Percentiles rank a stretch among this genome's conserved stretches.
These are phyloP conservation scores for Nannizziopsis arthrosporioides DNA, from an alignment of 2,329 filamentous ascomycete genomes.

Conservation along the genomic window DNA sequence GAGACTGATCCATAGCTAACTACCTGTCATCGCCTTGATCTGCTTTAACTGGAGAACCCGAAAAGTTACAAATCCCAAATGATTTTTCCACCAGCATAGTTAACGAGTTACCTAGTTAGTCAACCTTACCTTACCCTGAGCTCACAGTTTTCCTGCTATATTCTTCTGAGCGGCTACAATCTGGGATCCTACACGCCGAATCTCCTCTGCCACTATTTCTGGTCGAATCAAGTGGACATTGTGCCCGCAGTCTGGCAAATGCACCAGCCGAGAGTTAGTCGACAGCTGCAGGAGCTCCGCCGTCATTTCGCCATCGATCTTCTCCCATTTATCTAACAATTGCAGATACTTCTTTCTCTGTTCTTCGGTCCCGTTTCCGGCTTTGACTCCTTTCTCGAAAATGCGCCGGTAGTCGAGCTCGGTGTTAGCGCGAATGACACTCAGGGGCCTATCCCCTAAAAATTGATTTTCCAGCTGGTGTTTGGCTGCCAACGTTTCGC, in stretches of 20 bases:
- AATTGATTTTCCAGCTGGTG: constrained; percentile 22
- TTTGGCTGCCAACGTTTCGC: constrained; percentile 22
- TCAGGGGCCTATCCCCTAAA: constrained; percentile 24
- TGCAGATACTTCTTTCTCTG: constrained; percentile 22
- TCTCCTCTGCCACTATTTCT: constrained; percentile 28
- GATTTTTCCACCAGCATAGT: no score
- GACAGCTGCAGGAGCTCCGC: constrained; percentile 27
- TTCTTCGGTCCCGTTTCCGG: constrained; percentile 25
- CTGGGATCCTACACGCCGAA: constrained; percentile 23
- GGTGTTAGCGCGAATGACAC: constrained; percentile 27
- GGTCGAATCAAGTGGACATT: constrained; percentile 29
- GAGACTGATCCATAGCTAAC: no score
- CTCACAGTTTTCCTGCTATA: no score
- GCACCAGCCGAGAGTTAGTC: constrained; percentile 20
- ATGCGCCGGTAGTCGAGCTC: constrained; percentile 25
- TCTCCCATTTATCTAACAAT: constrained; percentile 24
- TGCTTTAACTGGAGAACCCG: no score
- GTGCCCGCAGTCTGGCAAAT: constrained; percentile 29
- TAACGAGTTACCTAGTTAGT: no score
- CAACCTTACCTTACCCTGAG: no score
- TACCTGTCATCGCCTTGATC: no score
- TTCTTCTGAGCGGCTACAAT: neutral
- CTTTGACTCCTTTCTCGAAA: constrained; percentile 24
- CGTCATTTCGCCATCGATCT: constrained; percentile 21
- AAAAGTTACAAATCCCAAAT: no score